Evolutionary conservation across 2,329 filamentous ascomycete species (phyloP), one percentile per base, ranked within the genome.

Genomic region (Acarospora socialis): DNA sequence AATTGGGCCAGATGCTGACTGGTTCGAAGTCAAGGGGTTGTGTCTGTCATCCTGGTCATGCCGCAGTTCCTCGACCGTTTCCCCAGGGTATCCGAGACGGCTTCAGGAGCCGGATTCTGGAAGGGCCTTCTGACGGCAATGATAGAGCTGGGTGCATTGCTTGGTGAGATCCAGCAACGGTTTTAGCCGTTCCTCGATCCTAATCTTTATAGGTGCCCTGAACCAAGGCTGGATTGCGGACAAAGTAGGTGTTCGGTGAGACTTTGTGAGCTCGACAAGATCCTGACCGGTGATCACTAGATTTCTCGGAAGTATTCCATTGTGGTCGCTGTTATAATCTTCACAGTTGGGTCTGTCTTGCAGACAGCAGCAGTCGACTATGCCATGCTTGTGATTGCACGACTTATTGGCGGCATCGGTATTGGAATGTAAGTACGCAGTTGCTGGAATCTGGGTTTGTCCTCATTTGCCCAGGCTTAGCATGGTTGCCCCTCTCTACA

Each of bases 231-330:
- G 58, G 51, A 54, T 68, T 21, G 65, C 65, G 1, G 66, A 70
- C 38, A 61, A 57, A n/a, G n/a, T n/a, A n/a, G n/a, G n/a, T n/a
- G n/a, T n/a, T n/a, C n/a, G n/a, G n/a, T n/a, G n/a, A n/a, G n/a
- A n/a, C n/a, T n/a, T n/a, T n/a, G n/a, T n/a, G n/a, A n/a, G n/a
- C n/a, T n/a, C n/a, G n/a, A n/a, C n/a, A n/a, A n/a, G n/a, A n/a
- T n/a, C n/a, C n/a, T n/a, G n/a, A n/a, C n/a, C n/a, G n/a, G n/a
- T n/a, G n/a, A n/a, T n/a, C n/a, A n/a, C n/a, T n/a, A n/a, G 40
- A 57, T 67, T 21, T 67, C 63, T 4, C 52, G 66, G 21, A 64
- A 66, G 32, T 65, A 63, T 38, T 61, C 62, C 3, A 66, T 70
- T 23, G 42, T 66, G 1, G 56, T 68, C 2, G 65, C 63, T 4